A percentile compares a stretch with the other conserved stretches of the same genome.
Conservation (phyloP, 148 eudicot species). For the Rhododendron ferrugineum region DNA sequence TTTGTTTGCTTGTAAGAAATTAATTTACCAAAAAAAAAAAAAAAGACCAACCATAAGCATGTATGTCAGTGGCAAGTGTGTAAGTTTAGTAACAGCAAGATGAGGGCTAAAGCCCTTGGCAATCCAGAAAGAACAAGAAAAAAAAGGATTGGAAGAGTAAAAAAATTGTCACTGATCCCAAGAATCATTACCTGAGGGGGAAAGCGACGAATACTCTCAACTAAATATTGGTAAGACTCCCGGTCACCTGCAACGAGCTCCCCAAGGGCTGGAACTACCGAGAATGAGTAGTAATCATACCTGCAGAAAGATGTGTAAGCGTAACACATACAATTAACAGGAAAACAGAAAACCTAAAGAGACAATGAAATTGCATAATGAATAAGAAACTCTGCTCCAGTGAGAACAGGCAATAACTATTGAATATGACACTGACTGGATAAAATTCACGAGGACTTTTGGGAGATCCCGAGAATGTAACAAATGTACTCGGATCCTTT, state of each 20-base stretch:
- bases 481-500: neutral
- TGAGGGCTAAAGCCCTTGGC: neutral
- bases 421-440: neutral
- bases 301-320: conserved; percentile 32
- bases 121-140: neutral
- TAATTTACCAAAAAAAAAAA: no score
- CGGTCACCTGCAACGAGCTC: conserved; percentile 84
- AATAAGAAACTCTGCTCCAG: neutral
- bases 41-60: neutral
- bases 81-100: neutral
- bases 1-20: no score
- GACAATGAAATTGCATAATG: neutral
- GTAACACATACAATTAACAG: neutral
- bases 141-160: neutral
- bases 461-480: no score
- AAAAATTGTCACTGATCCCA: neutral
- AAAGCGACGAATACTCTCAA: conserved; percentile 91
- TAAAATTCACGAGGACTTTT: neutral
- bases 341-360: neutral
- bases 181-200: conserved; percentile 68
- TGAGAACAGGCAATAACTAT: neutral
- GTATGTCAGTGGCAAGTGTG: neutral
- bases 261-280: conserved; percentile 72
- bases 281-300: conserved; percentile 90
- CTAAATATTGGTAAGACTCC: conserved; percentile 87